phyloP scores from a whole-genome alignment of 139 green algal species.

The Chlamydomonas urium region DNA sequence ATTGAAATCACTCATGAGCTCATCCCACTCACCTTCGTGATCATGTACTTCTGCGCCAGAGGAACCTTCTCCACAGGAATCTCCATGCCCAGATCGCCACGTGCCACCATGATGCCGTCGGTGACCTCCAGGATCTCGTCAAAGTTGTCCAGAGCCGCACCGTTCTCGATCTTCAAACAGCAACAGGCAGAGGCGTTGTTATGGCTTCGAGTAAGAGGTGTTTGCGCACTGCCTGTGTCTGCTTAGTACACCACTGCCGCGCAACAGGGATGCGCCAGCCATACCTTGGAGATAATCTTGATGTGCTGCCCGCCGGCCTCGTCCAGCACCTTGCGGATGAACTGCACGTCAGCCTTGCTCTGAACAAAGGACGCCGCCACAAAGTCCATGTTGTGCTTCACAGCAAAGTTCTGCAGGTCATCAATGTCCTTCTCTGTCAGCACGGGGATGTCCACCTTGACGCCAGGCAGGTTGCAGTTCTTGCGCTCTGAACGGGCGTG shows the following conservation, averaged over 20 bases:
- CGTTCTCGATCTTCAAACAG: slow-evolving; percentile 72
- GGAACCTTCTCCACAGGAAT: slow-evolving; percentile 54
- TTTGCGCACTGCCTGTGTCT: background rate
- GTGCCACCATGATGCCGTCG: slow-evolving; percentile 67
- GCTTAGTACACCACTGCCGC: background rate
- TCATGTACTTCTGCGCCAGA: slow-evolving; percentile 65
- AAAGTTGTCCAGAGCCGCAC: slow-evolving; percentile 61
- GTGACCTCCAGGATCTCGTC: slow-evolving; percentile 60
- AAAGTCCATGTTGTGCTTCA: slow-evolving; percentile 67
- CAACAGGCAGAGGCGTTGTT: no score
- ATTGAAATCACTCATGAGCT: no score
- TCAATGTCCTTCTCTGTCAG: slow-evolving; percentile 64
- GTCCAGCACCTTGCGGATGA: slow-evolving; percentile 56
- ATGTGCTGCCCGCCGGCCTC: slow-evolving; percentile 42
- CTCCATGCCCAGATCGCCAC: slow-evolving; percentile 64
- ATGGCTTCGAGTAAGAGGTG: background rate
- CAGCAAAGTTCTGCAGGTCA: slow-evolving; percentile 58
- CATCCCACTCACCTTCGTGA: no score
- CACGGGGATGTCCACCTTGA: slow-evolving; percentile 74
- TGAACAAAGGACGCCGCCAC: slow-evolving; percentile 42
- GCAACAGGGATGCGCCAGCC: background rate
- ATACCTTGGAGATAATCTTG: slow-evolving; percentile 72
- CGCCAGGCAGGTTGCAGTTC: slow-evolving; percentile 69
- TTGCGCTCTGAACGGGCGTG: no score
- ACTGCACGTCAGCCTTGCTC: slow-evolving; percentile 53